phyloP scores from a whole-genome alignment of 768 basidiomycete genomes.

The Lactarius quietus region DNA sequence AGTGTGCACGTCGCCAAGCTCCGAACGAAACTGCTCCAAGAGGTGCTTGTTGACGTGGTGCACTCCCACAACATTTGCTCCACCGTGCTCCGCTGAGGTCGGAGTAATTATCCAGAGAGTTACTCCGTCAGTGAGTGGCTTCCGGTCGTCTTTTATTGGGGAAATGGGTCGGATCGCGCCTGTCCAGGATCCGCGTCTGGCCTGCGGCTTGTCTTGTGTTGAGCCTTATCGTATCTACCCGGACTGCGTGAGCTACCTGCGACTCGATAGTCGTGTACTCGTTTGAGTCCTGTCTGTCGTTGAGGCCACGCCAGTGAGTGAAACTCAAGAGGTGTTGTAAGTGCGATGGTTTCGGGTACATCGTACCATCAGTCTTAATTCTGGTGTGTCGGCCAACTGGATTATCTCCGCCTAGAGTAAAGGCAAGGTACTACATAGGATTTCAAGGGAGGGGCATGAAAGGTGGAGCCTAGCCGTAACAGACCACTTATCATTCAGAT shows the following conservation, averaged over 20 bases:
- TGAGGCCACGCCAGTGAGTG: not conserved
- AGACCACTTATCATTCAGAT: too few relatives aligned
- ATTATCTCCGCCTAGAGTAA: too few relatives aligned
- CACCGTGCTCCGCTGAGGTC: not conserved
- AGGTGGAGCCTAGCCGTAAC: too few relatives aligned
- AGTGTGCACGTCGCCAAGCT: not conserved
- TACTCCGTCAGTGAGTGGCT: not conserved
- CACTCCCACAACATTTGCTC: too few relatives aligned
- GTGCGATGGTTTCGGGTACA: not conserved
- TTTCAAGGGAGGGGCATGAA: too few relatives aligned
- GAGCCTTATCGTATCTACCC: not conserved
- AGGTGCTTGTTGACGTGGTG: too few relatives aligned
- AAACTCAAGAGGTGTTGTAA: not conserved
- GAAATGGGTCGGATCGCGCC: not conserved
- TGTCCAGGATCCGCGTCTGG: not conserved
- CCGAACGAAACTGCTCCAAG: not conserved
- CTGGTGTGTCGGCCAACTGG: not conserved
- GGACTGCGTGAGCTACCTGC: not conserved
- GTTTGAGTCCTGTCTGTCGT: not conserved
- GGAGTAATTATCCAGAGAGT: too few relatives aligned
- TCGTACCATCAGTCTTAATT: not conserved
- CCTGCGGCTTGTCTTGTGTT: not conserved
- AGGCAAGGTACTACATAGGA: too few relatives aligned
- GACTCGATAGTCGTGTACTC: too few relatives aligned
- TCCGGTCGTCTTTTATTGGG: not conserved